A percentile compares a stretch with the other conserved stretches of the same genome.
Evolutionary conservation across 139 green algal species (phyloP).

Genomic region (Trebouxia sp.): DNA sequence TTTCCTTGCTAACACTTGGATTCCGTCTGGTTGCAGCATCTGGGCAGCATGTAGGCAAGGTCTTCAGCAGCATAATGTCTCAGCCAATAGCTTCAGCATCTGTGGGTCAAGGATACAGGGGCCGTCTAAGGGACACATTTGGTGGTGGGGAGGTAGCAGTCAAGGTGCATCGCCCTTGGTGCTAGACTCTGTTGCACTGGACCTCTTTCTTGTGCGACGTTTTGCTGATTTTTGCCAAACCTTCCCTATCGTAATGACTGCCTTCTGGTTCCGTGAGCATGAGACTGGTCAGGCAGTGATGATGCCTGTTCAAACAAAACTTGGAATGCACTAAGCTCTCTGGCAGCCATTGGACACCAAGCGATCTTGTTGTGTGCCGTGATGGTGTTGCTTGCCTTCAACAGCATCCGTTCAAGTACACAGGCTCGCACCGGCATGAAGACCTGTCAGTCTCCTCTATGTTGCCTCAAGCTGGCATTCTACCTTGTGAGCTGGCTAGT

Average conservation of each 20-base stretch:
- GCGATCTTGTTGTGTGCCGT: too few relatives aligned
- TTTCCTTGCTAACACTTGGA: too few relatives aligned
- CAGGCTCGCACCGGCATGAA: too few relatives aligned
- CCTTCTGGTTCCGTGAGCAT: too few relatives aligned
- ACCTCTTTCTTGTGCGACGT: slow-evolving; percentile 79
- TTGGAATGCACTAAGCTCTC: not conserved
- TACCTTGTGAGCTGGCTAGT: too few relatives aligned
- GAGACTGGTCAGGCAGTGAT: not conserved
- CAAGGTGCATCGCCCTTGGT: slow-evolving; percentile 87
- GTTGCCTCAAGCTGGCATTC: too few relatives aligned
- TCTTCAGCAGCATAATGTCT: slow-evolving; percentile 60
- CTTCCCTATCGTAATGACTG: slow-evolving; percentile 48
- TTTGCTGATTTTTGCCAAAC: slow-evolving; percentile 35
- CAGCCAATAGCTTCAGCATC: slow-evolving; percentile 75
- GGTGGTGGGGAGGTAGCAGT: slow-evolving; percentile 83
- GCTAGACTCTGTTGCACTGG: slow-evolving; percentile 69
- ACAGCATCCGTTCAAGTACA: too few relatives aligned
- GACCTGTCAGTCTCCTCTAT: too few relatives aligned
- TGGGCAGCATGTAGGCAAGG: slow-evolving; percentile 44
- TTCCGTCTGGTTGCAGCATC: slow-evolving; percentile 16
- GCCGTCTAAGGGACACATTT: slow-evolving; percentile 44
- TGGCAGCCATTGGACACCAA: too few relatives aligned
- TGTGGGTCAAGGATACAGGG: slow-evolving; percentile 85
- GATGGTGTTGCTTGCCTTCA: too few relatives aligned
- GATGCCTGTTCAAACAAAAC: not conserved